Percentiles rank a stretch among this genome's conserved stretches.
Conservation (phyloP, 306 rosid species). For the Cucurbita maxima region DNA sequence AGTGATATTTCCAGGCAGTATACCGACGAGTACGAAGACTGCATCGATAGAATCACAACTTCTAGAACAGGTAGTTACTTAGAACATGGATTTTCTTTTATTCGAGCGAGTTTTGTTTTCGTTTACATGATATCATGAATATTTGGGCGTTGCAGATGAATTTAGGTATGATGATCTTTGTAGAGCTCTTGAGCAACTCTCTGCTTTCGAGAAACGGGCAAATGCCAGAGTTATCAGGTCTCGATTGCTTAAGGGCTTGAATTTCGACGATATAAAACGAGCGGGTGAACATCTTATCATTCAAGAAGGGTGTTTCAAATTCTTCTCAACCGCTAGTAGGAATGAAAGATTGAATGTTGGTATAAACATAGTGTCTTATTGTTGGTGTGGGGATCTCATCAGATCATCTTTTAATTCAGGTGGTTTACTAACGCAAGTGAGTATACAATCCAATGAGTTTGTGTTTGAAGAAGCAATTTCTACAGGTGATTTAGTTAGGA, state of each 20-base stretch:
- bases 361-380: conserved; percentile 81
- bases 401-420: conserved; percentile 79
- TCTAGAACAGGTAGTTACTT: conserved; percentile 31
- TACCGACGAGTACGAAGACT: conserved; percentile 86
- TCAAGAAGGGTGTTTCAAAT: conserved; percentile 76
- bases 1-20: conserved; percentile 56
- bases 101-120: neutral
- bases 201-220: conserved; percentile 72
- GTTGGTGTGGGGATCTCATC: conserved; percentile 98
- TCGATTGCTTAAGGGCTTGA: conserved; percentile 82
- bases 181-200: conserved; percentile 64
- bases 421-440: conserved; percentile 46
- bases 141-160: conserved; percentile 35
- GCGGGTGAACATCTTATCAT: conserved; percentile 88
- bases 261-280: conserved; percentile 70
- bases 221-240: conserved; percentile 77
- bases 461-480: conserved; percentile 53
- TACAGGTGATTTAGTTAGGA: conserved; percentile 72
- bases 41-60: conserved; percentile 68
- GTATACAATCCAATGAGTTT: conserved; percentile 76
- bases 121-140: neutral
- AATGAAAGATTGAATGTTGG: conserved; percentile 50
- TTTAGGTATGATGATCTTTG: conserved; percentile 44
- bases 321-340: conserved; percentile 48
- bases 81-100: neutral